These are phyloP conservation scores for Butyriboletus loyo DNA, from an alignment of 768 basidiomycete species.

Conservation along the genomic window DNA sequence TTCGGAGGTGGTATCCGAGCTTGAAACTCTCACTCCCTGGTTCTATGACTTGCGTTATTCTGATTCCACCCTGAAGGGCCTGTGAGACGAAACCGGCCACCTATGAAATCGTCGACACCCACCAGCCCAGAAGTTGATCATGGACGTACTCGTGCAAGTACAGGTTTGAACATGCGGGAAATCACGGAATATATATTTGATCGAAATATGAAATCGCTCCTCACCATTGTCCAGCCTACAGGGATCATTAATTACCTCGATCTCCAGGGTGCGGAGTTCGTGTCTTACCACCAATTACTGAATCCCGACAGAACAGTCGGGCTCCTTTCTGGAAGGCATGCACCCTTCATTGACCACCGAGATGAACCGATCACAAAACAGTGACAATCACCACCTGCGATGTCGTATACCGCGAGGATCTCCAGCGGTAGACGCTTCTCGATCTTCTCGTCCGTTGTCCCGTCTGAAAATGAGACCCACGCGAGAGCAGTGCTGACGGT, in stretches of 20 bases:
- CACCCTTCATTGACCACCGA: constrained; percentile 30
- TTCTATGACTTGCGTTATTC: constrained; percentile 3
- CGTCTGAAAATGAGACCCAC: constrained; percentile 26
- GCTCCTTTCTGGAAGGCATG: constrained; percentile 35
- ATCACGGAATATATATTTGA: constrained; percentile 45
- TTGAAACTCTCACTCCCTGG: constrained; percentile 8
- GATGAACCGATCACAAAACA: constrained; percentile 3
- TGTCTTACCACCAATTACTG: constrained; percentile 40
- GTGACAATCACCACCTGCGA: constrained; percentile 31
- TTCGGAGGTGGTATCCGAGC: constrained; percentile 19
- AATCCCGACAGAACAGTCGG: constrained; percentile 34
- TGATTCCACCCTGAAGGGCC: constrained; percentile 33
- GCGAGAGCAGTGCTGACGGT: constrained; percentile 36
- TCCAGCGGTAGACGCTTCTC: constrained; percentile 39
- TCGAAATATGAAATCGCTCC: constrained; percentile 40
- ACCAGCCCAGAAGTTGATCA: neutral
- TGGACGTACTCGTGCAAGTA: constrained; percentile 28
- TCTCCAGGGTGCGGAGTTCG: constrained; percentile 13
- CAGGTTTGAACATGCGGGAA: constrained; percentile 27
- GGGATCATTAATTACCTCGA: constrained; percentile 16
- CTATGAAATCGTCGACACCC: constrained; percentile 9
- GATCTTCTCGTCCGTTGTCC: constrained; percentile 28
- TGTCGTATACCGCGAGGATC: constrained; percentile 42
- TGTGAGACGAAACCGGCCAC: constrained; percentile 25
- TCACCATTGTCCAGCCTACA: constrained; percentile 31